A percentile compares a stretch with the other conserved stretches of the same genome.
These are phyloP conservation scores for Primulina huaijiensis DNA, from an alignment of 257 asterid genomes.

Conservation along the genomic window DNA sequence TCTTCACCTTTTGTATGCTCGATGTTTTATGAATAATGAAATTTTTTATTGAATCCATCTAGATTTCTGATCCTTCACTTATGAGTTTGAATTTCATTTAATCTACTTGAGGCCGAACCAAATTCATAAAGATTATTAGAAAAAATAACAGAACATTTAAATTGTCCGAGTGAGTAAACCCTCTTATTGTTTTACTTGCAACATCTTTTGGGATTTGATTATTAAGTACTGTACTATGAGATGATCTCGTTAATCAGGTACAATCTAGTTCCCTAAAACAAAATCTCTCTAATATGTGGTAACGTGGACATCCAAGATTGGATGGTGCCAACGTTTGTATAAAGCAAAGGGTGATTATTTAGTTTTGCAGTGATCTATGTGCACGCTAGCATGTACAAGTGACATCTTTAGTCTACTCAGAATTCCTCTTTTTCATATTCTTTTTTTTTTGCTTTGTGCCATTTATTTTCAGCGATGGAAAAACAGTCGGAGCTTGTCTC, in stretches of 20 bases:
- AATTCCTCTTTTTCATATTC: slow-evolving; percentile 9
- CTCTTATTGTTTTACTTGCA: background rate
- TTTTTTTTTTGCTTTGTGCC: slow-evolving; percentile 17
- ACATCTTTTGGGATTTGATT: background rate
- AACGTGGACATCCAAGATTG: background rate
- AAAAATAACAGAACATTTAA: too few relatives aligned
- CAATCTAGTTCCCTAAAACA: background rate
- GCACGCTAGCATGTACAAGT: background rate
- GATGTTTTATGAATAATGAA: background rate
- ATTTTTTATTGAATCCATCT: background rate
- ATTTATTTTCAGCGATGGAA: slow-evolving; percentile 74
- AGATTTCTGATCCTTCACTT: background rate
- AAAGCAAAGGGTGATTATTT: background rate
- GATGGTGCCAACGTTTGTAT: background rate
- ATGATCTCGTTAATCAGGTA: background rate
- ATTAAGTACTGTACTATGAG: background rate
- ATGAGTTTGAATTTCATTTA: background rate
- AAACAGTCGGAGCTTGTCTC: slow-evolving; percentile 98
- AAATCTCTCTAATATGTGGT: background rate
- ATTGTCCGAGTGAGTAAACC: background rate
- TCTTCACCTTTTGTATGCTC: background rate
- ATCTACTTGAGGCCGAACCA: background rate
- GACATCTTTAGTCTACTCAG: background rate
- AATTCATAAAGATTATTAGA: background rate
- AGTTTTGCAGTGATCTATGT: background rate